These are phyloP conservation scores for Colletotrichum endophyticum DNA, from an alignment of 2,329 filamentous ascomycete genomes.

Conservation along the genomic window DNA sequence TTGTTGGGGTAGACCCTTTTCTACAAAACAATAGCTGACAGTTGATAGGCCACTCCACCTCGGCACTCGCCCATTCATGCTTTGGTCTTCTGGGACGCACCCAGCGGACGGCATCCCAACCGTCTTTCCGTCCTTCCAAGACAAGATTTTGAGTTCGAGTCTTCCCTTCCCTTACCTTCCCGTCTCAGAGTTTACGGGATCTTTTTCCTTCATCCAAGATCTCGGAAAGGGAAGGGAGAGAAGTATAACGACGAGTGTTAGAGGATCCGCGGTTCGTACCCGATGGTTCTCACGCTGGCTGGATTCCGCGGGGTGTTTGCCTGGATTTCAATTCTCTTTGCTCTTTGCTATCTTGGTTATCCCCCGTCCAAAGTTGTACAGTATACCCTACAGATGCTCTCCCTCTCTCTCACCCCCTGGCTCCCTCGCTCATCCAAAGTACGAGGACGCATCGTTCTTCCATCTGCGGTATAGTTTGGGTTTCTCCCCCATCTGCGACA, in stretches of 20 bases:
- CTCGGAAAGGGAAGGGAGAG: neutral
- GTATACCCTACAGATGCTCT: neutral
- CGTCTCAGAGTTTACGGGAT: neutral
- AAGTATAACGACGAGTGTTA: constrained; percentile 4
- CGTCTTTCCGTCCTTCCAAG: neutral
- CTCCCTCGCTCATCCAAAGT: neutral
- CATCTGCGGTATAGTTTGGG: neutral
- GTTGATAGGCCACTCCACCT: neutral
- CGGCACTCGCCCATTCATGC: neutral
- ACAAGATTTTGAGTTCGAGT: neutral
- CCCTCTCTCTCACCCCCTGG: neutral
- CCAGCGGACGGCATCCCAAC: neutral
- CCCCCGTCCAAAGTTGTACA: neutral
- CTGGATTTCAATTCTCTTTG: neutral
- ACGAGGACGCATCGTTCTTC: neutral
- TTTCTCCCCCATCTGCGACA: neutral
- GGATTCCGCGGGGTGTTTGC: neutral
- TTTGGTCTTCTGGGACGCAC: neutral
- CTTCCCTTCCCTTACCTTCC: neutral
- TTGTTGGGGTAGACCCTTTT: constrained; percentile 4
- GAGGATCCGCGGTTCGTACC: neutral
- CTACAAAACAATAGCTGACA: constrained; percentile 1
- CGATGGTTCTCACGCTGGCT: neutral
- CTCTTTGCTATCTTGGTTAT: neutral
- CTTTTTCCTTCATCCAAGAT: neutral